phyloP scores from a whole-genome alignment of 2,329 filamentous ascomycete genomes.

The Pseudodiploospora longispora region DNA sequence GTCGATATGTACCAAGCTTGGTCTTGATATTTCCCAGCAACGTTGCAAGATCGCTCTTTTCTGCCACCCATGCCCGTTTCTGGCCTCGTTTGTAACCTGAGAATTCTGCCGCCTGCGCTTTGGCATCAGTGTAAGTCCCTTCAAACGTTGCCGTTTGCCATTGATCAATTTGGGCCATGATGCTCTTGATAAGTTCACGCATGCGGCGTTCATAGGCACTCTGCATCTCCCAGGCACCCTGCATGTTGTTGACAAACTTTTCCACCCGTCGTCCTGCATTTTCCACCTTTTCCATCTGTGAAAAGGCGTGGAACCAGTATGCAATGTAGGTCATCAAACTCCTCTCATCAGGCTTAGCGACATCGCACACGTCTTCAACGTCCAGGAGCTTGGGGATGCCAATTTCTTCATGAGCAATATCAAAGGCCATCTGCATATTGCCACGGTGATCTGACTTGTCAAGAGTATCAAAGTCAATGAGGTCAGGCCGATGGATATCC shows the following conservation, averaged over 20 bases:
- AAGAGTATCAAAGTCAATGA: constrained; percentile 92
- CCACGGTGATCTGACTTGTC: constrained; percentile 91
- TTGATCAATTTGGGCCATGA: constrained; percentile 61
- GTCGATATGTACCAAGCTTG: constrained; percentile 87
- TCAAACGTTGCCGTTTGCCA: constrained; percentile 81
- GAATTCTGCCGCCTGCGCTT: constrained; percentile 75
- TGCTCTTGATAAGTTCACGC: constrained; percentile 68
- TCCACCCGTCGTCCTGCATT: constrained; percentile 94
- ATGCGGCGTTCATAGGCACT: constrained; percentile 90
- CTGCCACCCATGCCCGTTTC: constrained; percentile 93
- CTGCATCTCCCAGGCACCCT: constrained; percentile 99
- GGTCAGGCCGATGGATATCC: constrained; percentile 92
- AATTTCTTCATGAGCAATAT: constrained; percentile 92
- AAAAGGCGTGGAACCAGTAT: constrained; percentile 99
- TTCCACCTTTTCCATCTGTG: constrained; percentile 96
- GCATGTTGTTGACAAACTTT: constrained; percentile 98
- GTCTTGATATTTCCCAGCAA: constrained; percentile 97
- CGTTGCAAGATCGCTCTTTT: constrained; percentile 92
- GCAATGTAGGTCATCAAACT: constrained; percentile 99
- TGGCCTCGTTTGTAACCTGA: constrained; percentile 81
- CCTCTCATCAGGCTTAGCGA: constrained; percentile 89
- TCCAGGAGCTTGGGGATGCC: constrained; percentile 93
- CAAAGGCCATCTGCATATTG: constrained; percentile 97
- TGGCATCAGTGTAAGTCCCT: constrained; percentile 87
- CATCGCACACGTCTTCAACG: constrained; percentile 96